Base-by-base conservation (phyloP, 441 rosid genomes). In the Erodium trifolium region DNA sequence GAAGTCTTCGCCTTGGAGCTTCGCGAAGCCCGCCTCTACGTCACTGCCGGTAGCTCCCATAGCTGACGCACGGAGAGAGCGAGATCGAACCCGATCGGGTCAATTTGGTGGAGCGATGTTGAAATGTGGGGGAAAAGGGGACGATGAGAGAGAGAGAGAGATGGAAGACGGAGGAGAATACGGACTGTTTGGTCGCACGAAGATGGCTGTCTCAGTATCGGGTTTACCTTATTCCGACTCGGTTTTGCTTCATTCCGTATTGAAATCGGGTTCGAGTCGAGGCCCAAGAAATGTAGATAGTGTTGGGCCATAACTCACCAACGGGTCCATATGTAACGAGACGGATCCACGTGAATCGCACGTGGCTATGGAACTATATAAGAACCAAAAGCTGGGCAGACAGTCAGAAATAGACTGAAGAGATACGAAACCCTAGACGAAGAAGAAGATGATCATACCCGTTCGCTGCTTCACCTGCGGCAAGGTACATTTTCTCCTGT, bases 391-490 rank as follows among this genome's bases (percentile, higher is more conserved):
- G 2, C 27, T 23, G 27, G 27, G 2, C 27, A 23, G 1, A 23
- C 27, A 23, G 1, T 23, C 13, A 35, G 9, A 51, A 51, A 3
- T 5, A 43, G 49, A 43, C 49, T 43, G 49, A 43, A 62, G 65
- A 27, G 35, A 19, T 5, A 19, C 34, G 13, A 62, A 62, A 27
- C 65, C 65, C 65, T 62, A 60, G 65, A 62, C 18, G 34, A 18
- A 19, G 12, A 43, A 43, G 70, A 81, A 78, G 77, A 88, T 88
- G 95, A 88, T 88, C 10, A 88, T 88, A 29, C 96, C 98, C 9
- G 98, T 93, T 70, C 96, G 97, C 27, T 93, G 98, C 77, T 93
- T 90, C 72, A 90, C 97, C 12, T 90, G 97, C 68, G 98, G 97
- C 66, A 93, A 93, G 94, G 97, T 92, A n/a, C 4, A 19, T 10